Evolutionary conservation across 345 rosid genomes (phyloP), one percentile per base, ranked within the genome.

Genomic region (Linum usitatissimum): DNA sequence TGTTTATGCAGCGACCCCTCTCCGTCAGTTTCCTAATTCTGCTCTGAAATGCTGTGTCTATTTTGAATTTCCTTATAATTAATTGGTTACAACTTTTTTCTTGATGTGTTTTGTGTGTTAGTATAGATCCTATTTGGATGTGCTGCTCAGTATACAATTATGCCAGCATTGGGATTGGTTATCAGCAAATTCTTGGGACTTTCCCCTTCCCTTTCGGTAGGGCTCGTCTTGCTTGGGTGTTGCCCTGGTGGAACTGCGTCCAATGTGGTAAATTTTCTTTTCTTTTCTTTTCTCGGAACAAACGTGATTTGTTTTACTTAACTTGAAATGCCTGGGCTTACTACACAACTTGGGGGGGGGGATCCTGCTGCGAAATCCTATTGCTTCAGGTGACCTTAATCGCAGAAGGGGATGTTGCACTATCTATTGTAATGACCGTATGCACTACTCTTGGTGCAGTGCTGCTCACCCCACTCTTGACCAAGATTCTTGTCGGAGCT

Each of bases 161-260:
- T 86, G 86, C 88, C 88, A 45, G 62, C 68, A 14, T 71, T 76
- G 30, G 86, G 79, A 57, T 13, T 68, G 36, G 7, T 81, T 30
- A 55, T 86, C 40, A 73, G 88, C 69, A 86, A 74, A 76, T 20
- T 4, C 17, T 55, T 86, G 83, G 77, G 83, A 34, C 91, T 86
- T 67, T 23, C 83, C 57, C 82, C 88, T 55, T 67, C 83, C 39
- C 80, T 86, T 64, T 79, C 91, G 9, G 86, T 83, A 66, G 91
- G 91, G 61, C 71, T 86, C 67, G 81, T 83, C 62, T 65, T 86
- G 73, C 83, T 86, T 28, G 64, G 74, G 42, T 83, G 85, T 66
- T 81, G 91, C 59, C 91, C 91, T 49, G 88, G 85, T 21, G 91
- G 88, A 53, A 80, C 88, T 3, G 88, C 91, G 36, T 85, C 88